phyloP scores from a whole-genome alignment of 2,329 filamentous ascomycete genomes.

The Dactylonectria estremocensis region DNA sequence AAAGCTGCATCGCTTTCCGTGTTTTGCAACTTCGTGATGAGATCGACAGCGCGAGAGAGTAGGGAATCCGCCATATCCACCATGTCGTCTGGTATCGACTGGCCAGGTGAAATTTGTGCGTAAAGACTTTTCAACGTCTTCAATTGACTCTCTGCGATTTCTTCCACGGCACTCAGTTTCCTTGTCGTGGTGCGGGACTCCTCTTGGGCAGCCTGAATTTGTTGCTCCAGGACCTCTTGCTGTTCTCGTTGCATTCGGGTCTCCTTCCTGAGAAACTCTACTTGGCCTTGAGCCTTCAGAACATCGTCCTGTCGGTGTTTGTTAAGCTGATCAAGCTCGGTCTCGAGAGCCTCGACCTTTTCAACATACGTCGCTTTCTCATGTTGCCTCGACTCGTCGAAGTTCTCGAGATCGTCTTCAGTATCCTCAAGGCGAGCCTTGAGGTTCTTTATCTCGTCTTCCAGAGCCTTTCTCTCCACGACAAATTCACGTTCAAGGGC shows the following conservation, averaged over 20 bases:
- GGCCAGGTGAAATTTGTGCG: slow-evolving; percentile 69
- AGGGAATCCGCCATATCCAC: slow-evolving; percentile 73
- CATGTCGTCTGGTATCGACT: slow-evolving; percentile 69
- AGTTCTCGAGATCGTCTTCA: slow-evolving; percentile 91
- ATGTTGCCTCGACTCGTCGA: slow-evolving; percentile 86
- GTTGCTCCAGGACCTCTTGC: slow-evolving; percentile 70
- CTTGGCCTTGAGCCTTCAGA: slow-evolving; percentile 73
- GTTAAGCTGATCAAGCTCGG: slow-evolving; percentile 77
- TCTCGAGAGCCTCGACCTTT: slow-evolving; percentile 76
- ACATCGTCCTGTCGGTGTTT: slow-evolving; percentile 71
- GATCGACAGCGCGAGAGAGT: slow-evolving; percentile 69
- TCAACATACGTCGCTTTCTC: slow-evolving; percentile 81
- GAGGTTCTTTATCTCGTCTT: slow-evolving; percentile 83
- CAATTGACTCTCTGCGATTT: slow-evolving; percentile 66
- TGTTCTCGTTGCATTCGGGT: slow-evolving; percentile 72
- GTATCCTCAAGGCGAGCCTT: slow-evolving; percentile 87
- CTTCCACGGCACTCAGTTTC: slow-evolving; percentile 66
- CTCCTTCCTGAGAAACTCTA: slow-evolving; percentile 75
- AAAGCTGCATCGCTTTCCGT: slow-evolving; percentile 73
- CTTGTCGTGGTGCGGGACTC: slow-evolving; percentile 66
- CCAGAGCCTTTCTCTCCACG: slow-evolving; percentile 85
- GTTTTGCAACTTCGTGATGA: slow-evolving; percentile 72
- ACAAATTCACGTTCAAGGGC: slow-evolving; percentile 91
- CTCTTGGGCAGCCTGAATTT: slow-evolving; percentile 70
- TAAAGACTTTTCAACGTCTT: slow-evolving; percentile 72